These are phyloP conservation scores for Colletotrichum gigasporum DNA, from an alignment of 2,329 filamentous ascomycete genomes.

Conservation along the genomic window DNA sequence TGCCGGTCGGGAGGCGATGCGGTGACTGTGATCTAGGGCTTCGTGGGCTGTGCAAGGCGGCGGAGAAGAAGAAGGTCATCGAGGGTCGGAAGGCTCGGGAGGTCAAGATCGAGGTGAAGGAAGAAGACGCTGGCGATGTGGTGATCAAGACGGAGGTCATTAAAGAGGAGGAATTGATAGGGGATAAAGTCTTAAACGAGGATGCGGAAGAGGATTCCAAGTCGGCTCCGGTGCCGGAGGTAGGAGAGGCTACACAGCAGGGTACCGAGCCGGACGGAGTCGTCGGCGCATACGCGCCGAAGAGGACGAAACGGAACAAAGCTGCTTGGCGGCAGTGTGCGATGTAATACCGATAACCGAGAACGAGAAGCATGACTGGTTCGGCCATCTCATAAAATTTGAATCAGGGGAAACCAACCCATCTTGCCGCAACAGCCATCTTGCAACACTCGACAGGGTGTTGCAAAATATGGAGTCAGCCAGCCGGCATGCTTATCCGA, in stretches of 20 bases:
- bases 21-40: constrained; percentile 86
- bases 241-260: neutral
- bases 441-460: neutral
- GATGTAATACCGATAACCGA: neutral
- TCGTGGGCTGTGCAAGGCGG: constrained; percentile 78
- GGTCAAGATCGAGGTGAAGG: constrained; percentile 37
- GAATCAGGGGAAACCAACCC: neutral
- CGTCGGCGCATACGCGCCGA: neutral
- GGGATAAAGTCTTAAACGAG: constrained; percentile 24
- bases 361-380: neutral
- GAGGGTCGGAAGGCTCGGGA: constrained; percentile 63
- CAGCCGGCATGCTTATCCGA: constrained; percentile 12
- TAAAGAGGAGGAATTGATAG: constrained; percentile 41
- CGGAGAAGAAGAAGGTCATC: constrained; percentile 71
- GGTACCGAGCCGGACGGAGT: neutral
- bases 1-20: constrained; percentile 82
- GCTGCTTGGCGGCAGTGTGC: neutral
- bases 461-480: neutral
- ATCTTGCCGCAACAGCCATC: neutral
- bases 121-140: constrained; percentile 31
- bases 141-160: constrained; percentile 35
- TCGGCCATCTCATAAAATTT: no score
- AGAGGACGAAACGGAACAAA: neutral
- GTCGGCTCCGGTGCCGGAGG: neutral
- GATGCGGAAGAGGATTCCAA: neutral